Percentiles rank a stretch among this genome's conserved stretches.
Conservation (phyloP, 2,329 filamentous ascomycete species). For the Phoma herbarum region DNA sequence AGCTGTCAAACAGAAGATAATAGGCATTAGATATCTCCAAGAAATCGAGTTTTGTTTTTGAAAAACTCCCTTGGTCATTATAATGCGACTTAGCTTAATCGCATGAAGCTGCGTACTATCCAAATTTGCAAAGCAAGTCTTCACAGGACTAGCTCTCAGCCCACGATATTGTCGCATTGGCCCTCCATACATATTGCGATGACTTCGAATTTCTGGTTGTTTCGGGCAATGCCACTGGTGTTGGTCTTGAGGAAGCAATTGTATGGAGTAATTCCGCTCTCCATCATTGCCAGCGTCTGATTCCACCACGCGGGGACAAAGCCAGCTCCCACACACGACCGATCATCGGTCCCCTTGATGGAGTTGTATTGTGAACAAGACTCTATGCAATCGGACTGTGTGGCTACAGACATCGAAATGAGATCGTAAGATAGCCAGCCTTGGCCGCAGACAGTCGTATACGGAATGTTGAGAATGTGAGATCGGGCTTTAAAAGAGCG, state of each 20-base stretch:
- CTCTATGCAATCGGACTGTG: slow-evolving; percentile 20
- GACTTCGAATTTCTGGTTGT: slow-evolving; percentile 14
- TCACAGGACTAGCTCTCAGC: not conserved
- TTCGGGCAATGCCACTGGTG: slow-evolving; percentile 10
- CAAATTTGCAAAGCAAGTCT: not conserved
- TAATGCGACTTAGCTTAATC: not conserved
- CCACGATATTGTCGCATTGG: not conserved
- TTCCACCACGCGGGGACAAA: slow-evolving; percentile 21
- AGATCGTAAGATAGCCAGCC: slow-evolving; percentile 5
- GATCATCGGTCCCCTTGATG: not conserved
- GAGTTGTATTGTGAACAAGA: slow-evolving; percentile 20
- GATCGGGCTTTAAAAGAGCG: slow-evolving; percentile 8
- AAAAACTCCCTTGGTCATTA: not conserved
- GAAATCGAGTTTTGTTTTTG: not conserved
- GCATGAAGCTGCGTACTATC: not conserved
- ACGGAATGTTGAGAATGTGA: not conserved
- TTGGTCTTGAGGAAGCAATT: slow-evolving; percentile 23
- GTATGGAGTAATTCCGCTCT: slow-evolving; percentile 9
- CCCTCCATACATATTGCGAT: slow-evolving; percentile 12
- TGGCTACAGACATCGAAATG: slow-evolving; percentile 1
- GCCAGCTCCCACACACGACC: slow-evolving; percentile 15
- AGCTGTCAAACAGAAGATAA: no score
- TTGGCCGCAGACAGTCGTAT: slow-evolving; percentile 11
- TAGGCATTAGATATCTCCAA: no score
- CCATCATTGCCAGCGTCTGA: slow-evolving; percentile 10